A percentile compares a stretch with the other conserved stretches of the same genome.
phyloP scores from a whole-genome alignment of 2,329 filamentous ascomycete genomes.

The Aureobasidium sp. region DNA sequence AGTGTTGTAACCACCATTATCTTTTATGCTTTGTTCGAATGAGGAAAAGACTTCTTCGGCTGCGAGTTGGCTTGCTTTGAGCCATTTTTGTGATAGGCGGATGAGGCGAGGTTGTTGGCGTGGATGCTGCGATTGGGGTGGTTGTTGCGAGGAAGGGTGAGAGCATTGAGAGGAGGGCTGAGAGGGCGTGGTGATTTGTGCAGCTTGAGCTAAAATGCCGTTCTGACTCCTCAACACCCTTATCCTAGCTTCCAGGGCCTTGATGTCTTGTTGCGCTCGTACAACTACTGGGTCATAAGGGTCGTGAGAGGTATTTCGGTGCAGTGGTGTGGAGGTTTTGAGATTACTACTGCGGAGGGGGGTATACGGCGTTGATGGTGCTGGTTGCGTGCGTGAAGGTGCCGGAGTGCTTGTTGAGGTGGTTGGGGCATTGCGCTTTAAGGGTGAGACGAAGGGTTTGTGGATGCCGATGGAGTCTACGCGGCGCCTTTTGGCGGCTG shows the following conservation, averaged over 20 bases:
- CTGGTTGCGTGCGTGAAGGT: not conserved
- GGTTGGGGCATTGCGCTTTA: slow-evolving; percentile 33
- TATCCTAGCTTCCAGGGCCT: slow-evolving; percentile 22
- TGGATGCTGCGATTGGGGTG: no score
- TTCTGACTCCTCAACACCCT: slow-evolving; percentile 38
- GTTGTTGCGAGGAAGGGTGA: no score
- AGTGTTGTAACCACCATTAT: slow-evolving; percentile 52
- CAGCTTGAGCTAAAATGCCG: slow-evolving; percentile 45
- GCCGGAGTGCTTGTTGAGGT: not conserved
- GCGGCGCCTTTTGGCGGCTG: slow-evolving; percentile 49
- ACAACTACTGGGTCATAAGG: no score
- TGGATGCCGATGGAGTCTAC: slow-evolving; percentile 50
- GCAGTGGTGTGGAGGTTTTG: not conserved
- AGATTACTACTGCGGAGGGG: not conserved
- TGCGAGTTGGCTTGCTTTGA: slow-evolving; percentile 48
- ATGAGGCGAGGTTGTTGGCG: slow-evolving; percentile 38
- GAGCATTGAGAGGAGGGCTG: no score
- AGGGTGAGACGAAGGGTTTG: slow-evolving; percentile 66
- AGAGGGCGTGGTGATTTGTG: not conserved
- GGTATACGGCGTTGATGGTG: slow-evolving; percentile 7
- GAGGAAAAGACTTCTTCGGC: slow-evolving; percentile 59
- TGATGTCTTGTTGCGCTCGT: not conserved
- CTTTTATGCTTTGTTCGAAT: slow-evolving; percentile 51
- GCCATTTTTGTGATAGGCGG: slow-evolving; percentile 50
- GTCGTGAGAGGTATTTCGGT: no score